Conservation (phyloP, 169 alveolate species). For the Pseudocohnilembus persalinus region DNA sequence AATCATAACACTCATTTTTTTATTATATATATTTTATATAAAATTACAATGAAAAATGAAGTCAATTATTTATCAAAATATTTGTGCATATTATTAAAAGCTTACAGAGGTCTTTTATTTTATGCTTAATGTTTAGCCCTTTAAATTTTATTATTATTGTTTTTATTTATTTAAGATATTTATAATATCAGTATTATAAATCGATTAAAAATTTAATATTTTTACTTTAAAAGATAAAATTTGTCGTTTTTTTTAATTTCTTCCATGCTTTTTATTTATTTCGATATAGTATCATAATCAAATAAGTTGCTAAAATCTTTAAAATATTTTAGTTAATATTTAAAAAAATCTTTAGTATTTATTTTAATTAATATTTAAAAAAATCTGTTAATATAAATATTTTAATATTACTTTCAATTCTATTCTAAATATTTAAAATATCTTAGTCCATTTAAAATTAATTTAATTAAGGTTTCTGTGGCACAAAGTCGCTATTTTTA, state of each 20-base stretch:
- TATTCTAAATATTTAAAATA: constrained; percentile 1
- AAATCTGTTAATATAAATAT: neutral
- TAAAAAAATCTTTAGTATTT: constrained; percentile 2
- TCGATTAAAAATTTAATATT: neutral
- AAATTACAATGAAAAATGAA: constrained; percentile 3
- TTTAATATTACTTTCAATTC: constrained; percentile 13
- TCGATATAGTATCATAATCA: neutral
- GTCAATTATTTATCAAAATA: constrained; percentile 22
- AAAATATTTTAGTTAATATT: too few species aligned
- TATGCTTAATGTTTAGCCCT: constrained; percentile 19
- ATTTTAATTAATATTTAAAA: neutral
- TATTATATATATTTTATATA: neutral
- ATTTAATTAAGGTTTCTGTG: neutral
- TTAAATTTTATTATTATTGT: neutral
- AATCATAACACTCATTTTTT: neutral
- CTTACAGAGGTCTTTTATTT: constrained; percentile 15
- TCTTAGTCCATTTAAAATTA: constrained; percentile 3
- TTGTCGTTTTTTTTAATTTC: constrained; percentile 5
- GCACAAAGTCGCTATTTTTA: constrained; percentile 1
- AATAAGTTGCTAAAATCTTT: constrained; percentile 9
- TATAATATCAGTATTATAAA: too few species aligned
- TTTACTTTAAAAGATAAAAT: neutral
- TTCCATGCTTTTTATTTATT: constrained; percentile 8
- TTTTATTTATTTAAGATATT: neutral
- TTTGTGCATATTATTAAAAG: constrained; percentile 13